A percentile compares a stretch with the other conserved stretches of the same genome.
These are phyloP conservation scores for Pleurotus tuoliensis DNA, from an alignment of 768 basidiomycete species.

Conservation along the genomic window DNA sequence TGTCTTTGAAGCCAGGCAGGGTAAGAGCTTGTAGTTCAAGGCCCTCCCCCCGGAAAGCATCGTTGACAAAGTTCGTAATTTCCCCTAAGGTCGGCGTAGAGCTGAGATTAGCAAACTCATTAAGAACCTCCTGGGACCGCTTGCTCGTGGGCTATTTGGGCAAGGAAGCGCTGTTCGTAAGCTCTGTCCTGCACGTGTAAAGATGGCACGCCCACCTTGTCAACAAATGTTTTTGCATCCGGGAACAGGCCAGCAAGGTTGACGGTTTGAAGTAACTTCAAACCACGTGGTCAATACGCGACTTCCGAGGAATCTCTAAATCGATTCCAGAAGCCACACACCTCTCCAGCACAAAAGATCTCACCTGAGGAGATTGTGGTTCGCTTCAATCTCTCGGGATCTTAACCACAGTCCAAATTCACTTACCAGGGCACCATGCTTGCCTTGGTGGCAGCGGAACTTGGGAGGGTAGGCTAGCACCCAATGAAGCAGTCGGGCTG, in stretches of 20 bases:
- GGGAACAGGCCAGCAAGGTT: conserved; percentile 70
- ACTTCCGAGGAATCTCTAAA: conserved; percentile 7
- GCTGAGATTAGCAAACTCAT: conserved; percentile 56
- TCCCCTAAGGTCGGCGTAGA: conserved; percentile 54
- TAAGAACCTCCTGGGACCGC: conserved; percentile 58
- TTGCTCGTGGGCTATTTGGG: conserved; percentile 68
- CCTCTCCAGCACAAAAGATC: conserved; percentile 79
- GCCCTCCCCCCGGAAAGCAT: conserved; percentile 81
- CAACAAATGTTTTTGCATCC: conserved; percentile 88
- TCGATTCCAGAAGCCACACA: conserved; percentile 28
- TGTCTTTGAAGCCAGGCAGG: conserved; percentile 57
- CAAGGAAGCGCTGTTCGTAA: not conserved
- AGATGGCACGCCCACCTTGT: conserved; percentile 39
- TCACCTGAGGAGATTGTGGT: conserved; percentile 34
- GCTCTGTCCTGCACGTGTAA: too few species aligned
- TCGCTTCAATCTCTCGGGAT: not conserved
- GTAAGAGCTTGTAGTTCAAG: conserved; percentile 66
- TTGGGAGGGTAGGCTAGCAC: conserved; percentile 59
- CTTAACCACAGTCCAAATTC: too few species aligned
- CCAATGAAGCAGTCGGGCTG: conserved; percentile 53
- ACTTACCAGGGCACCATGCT: conserved; percentile 59
- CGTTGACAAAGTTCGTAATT: conserved; percentile 66
- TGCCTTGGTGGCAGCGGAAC: conserved; percentile 62
- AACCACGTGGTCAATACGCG: conserved; percentile 12
- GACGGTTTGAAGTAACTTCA: conserved; percentile 78